A percentile compares a stretch with the other conserved stretches of the same genome.
Evolutionary conservation across 495 filamentous ascomycete species (phyloP).

Genomic region (Astrocystis sublimbata): DNA sequence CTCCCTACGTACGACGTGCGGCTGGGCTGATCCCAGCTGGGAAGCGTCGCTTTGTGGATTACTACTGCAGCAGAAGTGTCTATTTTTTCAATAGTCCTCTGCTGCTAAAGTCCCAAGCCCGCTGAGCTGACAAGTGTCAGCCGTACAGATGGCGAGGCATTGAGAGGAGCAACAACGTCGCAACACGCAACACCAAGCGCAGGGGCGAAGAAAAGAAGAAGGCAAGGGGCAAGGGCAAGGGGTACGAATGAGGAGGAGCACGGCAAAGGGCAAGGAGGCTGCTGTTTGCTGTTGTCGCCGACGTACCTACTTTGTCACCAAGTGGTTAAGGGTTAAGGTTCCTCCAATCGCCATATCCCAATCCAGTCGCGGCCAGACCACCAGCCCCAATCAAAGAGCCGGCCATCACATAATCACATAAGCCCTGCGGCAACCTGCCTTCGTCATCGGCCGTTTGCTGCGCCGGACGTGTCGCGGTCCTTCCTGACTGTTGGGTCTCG

Average conservation of each 20-base stretch:
- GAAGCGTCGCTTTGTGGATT: slow-evolving; percentile 13
- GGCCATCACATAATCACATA: too few species aligned
- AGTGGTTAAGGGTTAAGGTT: slow-evolving; percentile 33
- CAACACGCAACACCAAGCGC: background rate
- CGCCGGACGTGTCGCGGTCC: slow-evolving; percentile 28
- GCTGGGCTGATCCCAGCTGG: slow-evolving; percentile 19
- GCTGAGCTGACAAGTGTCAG: background rate
- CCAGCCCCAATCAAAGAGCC: slow-evolving; percentile 25
- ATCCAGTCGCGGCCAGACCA: slow-evolving; percentile 18
- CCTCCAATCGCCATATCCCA: slow-evolving; percentile 31
- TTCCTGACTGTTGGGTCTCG: background rate
- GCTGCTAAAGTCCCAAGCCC: slow-evolving; percentile 5
- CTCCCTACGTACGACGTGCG: slow-evolving; percentile 15
- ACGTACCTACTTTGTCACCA: too few species aligned
- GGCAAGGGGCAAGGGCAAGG: background rate
- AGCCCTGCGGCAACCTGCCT: slow-evolving; percentile 27
- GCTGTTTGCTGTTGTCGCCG: slow-evolving; percentile 20
- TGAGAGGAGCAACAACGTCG: background rate
- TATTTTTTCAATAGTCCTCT: slow-evolving; percentile 12
- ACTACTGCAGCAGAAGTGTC: slow-evolving; percentile 5
- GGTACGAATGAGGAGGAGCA: background rate
- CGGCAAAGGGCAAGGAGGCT: slow-evolving; percentile 6
- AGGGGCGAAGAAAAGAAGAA: background rate
- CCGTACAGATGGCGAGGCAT: background rate
- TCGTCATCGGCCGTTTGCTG: slow-evolving; percentile 27